Percentiles rank a stretch among this genome's conserved stretches.
Evolutionary conservation across 305 asterid species (phyloP).

Genomic region (Solanum hybrid): DNA sequence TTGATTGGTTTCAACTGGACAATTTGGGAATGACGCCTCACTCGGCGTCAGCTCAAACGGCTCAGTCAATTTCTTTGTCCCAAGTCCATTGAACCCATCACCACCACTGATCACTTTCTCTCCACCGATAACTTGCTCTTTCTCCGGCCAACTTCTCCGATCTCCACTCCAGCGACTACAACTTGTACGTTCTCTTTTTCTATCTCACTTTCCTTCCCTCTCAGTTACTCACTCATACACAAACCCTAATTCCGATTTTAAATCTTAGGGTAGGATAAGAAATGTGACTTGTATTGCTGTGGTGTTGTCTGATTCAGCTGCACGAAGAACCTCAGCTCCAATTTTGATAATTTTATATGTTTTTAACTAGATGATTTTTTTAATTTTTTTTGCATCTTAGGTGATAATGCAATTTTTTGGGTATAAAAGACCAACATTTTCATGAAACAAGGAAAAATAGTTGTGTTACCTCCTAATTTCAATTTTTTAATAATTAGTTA

Average conservation of each 20-base stretch:
- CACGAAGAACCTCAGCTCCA: neutral
- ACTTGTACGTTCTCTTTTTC: neutral
- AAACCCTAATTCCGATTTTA: neutral
- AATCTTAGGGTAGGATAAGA: neutral
- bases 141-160: neutral
- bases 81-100: neutral
- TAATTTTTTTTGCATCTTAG: neutral
- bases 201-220: neutral
- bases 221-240: neutral
- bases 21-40: neutral
- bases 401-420: neutral
- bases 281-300: neutral
- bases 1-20: slow-evolving; percentile 6
- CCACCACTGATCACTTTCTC: neutral
- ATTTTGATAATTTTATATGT: neutral
- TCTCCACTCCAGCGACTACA: neutral
- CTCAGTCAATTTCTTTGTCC: neutral
- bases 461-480: neutral
- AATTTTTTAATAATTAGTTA: neutral
- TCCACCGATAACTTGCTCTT: neutral
- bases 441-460: neutral
- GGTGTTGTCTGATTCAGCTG: neutral
- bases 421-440: neutral
- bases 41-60: neutral
- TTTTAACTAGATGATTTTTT: neutral